Evolutionary conservation across 495 filamentous ascomycete genomes (phyloP).

Genomic region (Lophium mytilinum): DNA sequence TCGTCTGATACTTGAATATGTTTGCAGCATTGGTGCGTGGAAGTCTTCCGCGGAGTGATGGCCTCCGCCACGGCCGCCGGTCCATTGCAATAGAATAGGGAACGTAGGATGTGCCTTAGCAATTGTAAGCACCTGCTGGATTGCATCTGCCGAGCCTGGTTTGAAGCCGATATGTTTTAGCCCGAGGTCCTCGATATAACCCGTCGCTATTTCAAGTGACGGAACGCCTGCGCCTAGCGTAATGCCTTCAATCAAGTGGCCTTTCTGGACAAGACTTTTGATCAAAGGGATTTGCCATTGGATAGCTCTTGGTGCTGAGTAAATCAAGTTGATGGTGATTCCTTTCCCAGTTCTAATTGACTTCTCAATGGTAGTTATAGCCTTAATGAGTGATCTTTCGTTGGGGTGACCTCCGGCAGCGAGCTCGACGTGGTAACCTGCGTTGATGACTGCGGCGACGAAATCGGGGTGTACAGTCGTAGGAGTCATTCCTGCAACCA

Average conservation of each 20-base stretch:
- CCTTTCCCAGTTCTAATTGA: constrained; percentile 31
- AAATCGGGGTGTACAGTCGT: constrained; percentile 37
- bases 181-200: constrained; percentile 42
- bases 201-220: constrained; percentile 41
- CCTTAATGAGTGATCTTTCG: constrained; percentile 24
- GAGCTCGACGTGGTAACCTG: constrained; percentile 38
- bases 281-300: constrained; percentile 35
- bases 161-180: constrained; percentile 45
- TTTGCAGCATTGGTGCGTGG: constrained; percentile 40
- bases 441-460: constrained; percentile 34
- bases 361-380: constrained; percentile 28
- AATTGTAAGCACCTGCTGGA: constrained; percentile 42
- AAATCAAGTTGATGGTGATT: constrained; percentile 38
- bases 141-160: constrained; percentile 40
- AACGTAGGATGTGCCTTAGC: constrained; percentile 40
- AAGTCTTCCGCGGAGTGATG: constrained; percentile 49
- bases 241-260: constrained; percentile 35
- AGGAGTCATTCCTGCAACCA: constrained; percentile 42
- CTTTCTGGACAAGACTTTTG: constrained; percentile 21
- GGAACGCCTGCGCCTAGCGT: constrained; percentile 46
- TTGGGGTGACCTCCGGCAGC: constrained; percentile 35
- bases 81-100: constrained; percentile 46
- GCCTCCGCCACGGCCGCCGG: constrained; percentile 44
- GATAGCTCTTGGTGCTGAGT: constrained; percentile 34
- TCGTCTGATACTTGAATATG: constrained; percentile 39